Evolutionary conservation across 192 early-diverging fungal genomes (phyloP).

Genomic region (Fimicolochytrium jonesii): DNA sequence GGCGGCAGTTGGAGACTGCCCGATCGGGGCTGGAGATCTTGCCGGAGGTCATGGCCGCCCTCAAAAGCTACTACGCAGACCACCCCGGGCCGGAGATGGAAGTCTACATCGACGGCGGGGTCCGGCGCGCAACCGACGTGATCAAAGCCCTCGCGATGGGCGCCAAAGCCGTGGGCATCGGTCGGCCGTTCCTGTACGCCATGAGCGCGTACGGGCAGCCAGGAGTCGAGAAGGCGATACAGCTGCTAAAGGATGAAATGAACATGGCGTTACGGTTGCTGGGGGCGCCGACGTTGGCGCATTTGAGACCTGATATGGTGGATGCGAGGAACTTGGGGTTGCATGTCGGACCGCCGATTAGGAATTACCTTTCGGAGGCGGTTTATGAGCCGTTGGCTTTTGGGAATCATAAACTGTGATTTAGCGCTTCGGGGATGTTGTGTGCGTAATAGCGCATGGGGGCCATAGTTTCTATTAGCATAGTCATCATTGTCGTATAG

Average conservation of each 20-base stretch:
- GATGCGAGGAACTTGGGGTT: conserved; percentile 14
- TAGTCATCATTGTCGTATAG: too few species aligned
- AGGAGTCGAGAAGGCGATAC: conserved; percentile 73
- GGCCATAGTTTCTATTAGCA: too few species aligned
- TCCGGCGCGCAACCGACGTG: conserved; percentile 88
- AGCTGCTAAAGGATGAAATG: conserved; percentile 80
- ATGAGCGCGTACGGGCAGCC: conserved; percentile 74
- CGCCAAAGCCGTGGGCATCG: conserved; percentile 85
- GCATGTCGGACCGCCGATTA: conserved; percentile 17
- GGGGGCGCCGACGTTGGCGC: conserved; percentile 45
- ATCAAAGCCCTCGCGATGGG: conserved; percentile 96
- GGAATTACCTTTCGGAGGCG: conserved; percentile 16
- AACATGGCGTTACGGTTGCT: conserved; percentile 57
- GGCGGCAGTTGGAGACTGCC: conserved; percentile 86
- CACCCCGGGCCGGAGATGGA: conserved; percentile 47
- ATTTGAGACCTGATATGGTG: conserved; percentile 56
- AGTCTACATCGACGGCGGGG: conserved; percentile 91
- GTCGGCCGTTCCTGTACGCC: conserved; percentile 67
- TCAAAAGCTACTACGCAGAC: conserved; percentile 35
- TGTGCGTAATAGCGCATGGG: too few species aligned
- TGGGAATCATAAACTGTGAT: too few species aligned
- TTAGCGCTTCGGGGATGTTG: too few species aligned
- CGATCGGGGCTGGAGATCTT: conserved; percentile 81
- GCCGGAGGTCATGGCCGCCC: conserved; percentile 77
- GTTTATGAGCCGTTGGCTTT: conserved; percentile 36